These are phyloP conservation scores for Agrocybe chaxingu DNA, from an alignment of 768 basidiomycete species.

Conservation along the genomic window DNA sequence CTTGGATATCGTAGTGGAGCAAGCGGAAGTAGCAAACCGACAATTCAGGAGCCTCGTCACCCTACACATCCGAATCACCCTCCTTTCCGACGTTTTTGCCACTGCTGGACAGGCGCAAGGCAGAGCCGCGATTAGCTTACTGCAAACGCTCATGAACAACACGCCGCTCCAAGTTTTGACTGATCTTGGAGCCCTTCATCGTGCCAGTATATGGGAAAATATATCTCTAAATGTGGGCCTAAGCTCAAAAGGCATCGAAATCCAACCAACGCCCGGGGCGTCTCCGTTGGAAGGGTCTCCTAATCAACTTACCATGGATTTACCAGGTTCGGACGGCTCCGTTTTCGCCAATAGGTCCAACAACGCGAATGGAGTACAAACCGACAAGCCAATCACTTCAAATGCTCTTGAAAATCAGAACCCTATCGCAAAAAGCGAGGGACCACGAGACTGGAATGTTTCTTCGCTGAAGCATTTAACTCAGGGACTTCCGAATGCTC, in stretches of 20 bases:
- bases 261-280: slow-evolving; percentile 36
- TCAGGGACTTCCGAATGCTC: slow-evolving; percentile 67
- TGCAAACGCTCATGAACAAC: slow-evolving; percentile 70
- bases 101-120: slow-evolving; percentile 82
- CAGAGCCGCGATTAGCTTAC: slow-evolving; percentile 67
- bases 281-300: slow-evolving; percentile 51
- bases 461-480: slow-evolving; percentile 78
- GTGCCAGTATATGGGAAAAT: slow-evolving; percentile 85
- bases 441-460: slow-evolving; percentile 60
- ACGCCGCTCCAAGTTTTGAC: slow-evolving; percentile 61
- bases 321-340: slow-evolving; percentile 32
- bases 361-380: slow-evolving; percentile 28
- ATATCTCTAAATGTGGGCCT: slow-evolving; percentile 67
- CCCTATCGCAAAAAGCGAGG: slow-evolving; percentile 34
- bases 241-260: slow-evolving; percentile 49
- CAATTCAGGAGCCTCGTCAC: slow-evolving; percentile 72
- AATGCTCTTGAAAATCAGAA: slow-evolving; percentile 16
- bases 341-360: slow-evolving; percentile 27
- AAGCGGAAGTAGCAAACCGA: slow-evolving; percentile 49
- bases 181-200: slow-evolving; percentile 77
- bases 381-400: slow-evolving; percentile 12
- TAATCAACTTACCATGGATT: slow-evolving; percentile 35
- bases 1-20: slow-evolving; percentile 33
- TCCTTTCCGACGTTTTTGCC: slow-evolving; percentile 85
- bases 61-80: slow-evolving; percentile 73